Conservation (phyloP, 1,284 basidiomycete species). For the Stereum hirsutum region DNA sequence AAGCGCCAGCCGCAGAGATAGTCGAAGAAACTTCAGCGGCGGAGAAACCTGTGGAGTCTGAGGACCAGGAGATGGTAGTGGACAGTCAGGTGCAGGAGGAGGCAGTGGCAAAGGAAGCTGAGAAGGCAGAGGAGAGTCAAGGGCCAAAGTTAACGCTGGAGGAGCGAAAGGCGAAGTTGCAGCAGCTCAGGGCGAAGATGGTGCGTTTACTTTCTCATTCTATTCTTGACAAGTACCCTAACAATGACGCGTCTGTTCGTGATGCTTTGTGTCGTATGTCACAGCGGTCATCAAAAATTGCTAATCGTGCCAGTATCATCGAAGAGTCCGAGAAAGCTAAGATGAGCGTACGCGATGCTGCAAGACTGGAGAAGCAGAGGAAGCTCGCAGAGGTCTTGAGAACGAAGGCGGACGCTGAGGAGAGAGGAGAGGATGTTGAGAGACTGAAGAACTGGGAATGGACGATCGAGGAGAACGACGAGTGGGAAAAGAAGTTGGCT, state of each 20-base stretch:
- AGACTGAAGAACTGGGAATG: constrained; percentile 90
- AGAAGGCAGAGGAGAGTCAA: constrained; percentile 1
- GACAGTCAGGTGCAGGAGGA: background rate
- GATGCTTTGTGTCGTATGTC: constrained; percentile 2
- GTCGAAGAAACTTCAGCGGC: background rate
- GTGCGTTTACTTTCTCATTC: constrained; percentile 31
- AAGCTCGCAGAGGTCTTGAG: constrained; percentile 85
- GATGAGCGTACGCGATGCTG: constrained; percentile 66
- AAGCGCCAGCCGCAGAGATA: background rate
- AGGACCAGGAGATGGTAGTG: background rate
- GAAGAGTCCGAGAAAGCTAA: constrained; percentile 76
- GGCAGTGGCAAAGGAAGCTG: constrained; percentile 5
- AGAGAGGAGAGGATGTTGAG: constrained; percentile 71
- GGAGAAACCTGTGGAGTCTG: background rate
- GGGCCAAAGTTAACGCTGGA: constrained; percentile 54
- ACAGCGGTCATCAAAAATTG: constrained; percentile 69
- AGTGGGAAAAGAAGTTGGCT: constrained; percentile 85
- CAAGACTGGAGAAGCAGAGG: constrained; percentile 78
- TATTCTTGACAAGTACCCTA: constrained; percentile 1
- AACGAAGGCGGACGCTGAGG: constrained; percentile 81
- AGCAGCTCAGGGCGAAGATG: constrained; percentile 68
- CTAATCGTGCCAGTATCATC: constrained; percentile 77
- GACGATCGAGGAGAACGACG: constrained; percentile 89
- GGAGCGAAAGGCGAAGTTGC: constrained; percentile 71
- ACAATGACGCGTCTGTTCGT: too few species aligned